Conservation (phyloP, 2,329 filamentous ascomycete species). For the Colletotrichum liaoningense region DNA sequence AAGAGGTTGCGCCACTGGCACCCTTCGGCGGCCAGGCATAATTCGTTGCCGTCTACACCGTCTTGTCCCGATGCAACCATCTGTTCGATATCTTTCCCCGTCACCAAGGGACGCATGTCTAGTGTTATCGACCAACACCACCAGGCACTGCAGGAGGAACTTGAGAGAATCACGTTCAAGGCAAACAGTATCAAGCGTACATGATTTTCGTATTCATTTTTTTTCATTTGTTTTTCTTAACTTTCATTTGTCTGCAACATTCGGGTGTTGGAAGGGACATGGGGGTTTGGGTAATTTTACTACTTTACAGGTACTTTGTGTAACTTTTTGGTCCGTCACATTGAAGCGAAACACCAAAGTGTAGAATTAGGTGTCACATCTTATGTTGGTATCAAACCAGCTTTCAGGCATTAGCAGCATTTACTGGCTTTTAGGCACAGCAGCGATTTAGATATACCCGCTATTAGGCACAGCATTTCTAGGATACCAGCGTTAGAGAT, state of each 20-base stretch:
- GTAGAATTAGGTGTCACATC: neutral
- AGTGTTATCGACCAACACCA: slow-evolving; percentile 18
- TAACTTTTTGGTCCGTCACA: neutral
- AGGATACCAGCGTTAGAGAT: neutral
- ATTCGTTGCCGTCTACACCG: neutral
- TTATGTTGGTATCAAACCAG: neutral
- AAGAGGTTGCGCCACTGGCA: slow-evolving; percentile 18
- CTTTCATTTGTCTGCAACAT: too few species aligned
- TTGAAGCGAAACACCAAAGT: neutral
- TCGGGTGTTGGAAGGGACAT: too few species aligned
- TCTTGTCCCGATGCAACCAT: neutral
- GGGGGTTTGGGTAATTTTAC: too few species aligned
- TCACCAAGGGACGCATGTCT: neutral
- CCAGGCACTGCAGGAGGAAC: slow-evolving; percentile 7
- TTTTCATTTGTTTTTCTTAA: too few species aligned
- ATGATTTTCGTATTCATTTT: neutral
- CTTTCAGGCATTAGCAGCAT: neutral
- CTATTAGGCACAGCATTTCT: neutral
- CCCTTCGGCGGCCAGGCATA: neutral
- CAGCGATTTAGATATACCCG: neutral
- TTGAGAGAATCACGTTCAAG: neutral
- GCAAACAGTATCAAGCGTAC: slow-evolving; percentile 8
- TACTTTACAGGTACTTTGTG: too few species aligned
- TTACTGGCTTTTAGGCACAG: neutral
- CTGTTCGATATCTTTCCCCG: neutral